Evolutionary conservation across 306 rosid genomes (phyloP), one percentile per base, ranked within the genome.

Genomic region (Casuarina cunninghamiana): DNA sequence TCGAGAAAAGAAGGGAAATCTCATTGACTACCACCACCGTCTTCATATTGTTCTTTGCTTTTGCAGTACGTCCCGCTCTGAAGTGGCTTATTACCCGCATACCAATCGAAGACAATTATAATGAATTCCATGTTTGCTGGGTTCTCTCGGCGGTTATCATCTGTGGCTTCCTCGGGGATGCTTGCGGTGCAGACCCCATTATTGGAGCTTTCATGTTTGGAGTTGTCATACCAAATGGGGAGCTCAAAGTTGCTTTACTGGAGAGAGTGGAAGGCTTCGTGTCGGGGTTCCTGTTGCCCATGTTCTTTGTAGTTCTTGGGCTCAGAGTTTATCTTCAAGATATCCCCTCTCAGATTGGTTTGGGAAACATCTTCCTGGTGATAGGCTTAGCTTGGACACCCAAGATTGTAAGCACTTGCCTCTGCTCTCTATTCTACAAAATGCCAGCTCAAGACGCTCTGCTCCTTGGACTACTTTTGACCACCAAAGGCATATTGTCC

Each of bases 221-320:
- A 4, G 86, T 76, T 16, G 79, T 87, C 49, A 44, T 87, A 84
- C 90, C 90, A 2, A 81, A 79, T 42, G 90, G 90, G 10, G 86
- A 76, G 69, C 67, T 84, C n/a, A 81, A 68, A 54, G 78, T 74
- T 12, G 1, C 65, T 50, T 50, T 87, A 6, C 49, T 81, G 58
- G 81, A 79, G 71, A 84, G 66, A 69, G 53, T 79, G 3, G 84
- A 79, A 66, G 73, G 66, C 49, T 82, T 82, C 45, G 88, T 87
- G 38, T 58, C 62, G 9, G 82, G 62, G 61, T 11, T 79, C n/a
- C 2, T 84, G 79, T 70, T 77, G 77, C 88, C 90, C 6, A 49
- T 82, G 10, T 84, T 79, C 84, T 84, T 84, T 66, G 19, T 81
- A 46, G 35, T 54, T 13, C 10, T 80, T 10, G 90, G 88, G 51